phyloP scores from a whole-genome alignment of 768 basidiomycete genomes.

The Macrolepiota fuliginosa region DNA sequence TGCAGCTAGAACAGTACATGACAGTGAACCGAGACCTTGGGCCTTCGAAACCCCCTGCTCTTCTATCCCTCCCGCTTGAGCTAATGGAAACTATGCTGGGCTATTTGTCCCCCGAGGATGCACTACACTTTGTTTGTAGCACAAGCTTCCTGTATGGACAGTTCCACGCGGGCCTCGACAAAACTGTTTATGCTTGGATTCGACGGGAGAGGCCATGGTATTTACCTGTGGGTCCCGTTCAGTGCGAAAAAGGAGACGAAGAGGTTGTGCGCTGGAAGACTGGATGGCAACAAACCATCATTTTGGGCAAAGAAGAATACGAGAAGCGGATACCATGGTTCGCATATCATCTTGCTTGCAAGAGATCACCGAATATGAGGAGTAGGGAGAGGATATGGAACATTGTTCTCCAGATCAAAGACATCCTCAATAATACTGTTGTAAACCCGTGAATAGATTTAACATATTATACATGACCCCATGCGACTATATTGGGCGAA shows the following conservation, averaged over 20 bases:
- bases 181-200: neutral
- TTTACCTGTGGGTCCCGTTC: neutral
- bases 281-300: neutral
- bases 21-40: neutral
- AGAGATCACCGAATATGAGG: neutral
- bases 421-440: neutral
- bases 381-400: slow-evolving; percentile 5
- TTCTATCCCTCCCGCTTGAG: neutral
- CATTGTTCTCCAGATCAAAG: slow-evolving; percentile 5
- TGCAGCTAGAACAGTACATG: neutral
- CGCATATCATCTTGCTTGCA: slow-evolving; percentile 3
- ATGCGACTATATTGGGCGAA: too few relatives aligned
- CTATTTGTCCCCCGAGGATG: neutral
- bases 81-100: neutral
- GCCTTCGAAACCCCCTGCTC: neutral
- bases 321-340: neutral
- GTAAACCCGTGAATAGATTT: neutral
- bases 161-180: neutral
- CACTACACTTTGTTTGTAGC: neutral
- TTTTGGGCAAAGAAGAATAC: neutral
- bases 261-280: neutral
- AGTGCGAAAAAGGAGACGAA: neutral
- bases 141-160: neutral
- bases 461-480: too few relatives aligned
- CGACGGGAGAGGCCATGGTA: slow-evolving; percentile 1